A percentile compares a stretch with the other conserved stretches of the same genome.
Conservation (phyloP, 164 flowering plant genomes). For the Hamamelis virginiana region DNA sequence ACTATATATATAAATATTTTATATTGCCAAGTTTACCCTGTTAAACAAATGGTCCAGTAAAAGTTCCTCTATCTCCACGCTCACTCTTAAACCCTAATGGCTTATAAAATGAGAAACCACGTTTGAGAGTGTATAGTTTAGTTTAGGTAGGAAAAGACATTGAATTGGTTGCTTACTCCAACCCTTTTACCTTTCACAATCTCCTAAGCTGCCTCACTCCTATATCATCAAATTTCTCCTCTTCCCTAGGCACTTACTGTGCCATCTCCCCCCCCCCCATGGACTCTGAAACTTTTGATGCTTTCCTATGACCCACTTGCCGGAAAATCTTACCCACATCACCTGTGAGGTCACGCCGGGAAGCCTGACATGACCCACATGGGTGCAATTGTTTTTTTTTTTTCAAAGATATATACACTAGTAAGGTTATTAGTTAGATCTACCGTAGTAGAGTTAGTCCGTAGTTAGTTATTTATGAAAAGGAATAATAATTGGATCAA, state of each 20-base stretch:
- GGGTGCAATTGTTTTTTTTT: too few relatives aligned
- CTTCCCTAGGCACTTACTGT: conserved; percentile 40
- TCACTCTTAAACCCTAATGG: conserved; percentile 18
- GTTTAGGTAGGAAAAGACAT: conserved; percentile 21
- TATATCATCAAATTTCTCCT: conserved; percentile 41
- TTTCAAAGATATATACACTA: too few relatives aligned
- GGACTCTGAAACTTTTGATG: conserved; percentile 27
- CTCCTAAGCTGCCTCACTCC: conserved; percentile 60
- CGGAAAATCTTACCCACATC: conserved; percentile 15
- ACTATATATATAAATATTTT: too few relatives aligned
- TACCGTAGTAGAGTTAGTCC: too few relatives aligned
- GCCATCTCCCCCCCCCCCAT: not conserved
- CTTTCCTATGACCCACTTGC: conserved; percentile 10
- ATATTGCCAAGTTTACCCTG: conserved; percentile 5
- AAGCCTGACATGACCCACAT: too few relatives aligned
- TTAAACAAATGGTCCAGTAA: conserved; percentile 17
- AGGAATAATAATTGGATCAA: too few relatives aligned
- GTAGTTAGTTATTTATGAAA: too few relatives aligned
- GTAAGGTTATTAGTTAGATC: too few relatives aligned
- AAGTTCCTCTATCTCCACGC: conserved; percentile 34
- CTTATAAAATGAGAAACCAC: conserved; percentile 12
- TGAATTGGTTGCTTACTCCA: conserved; percentile 39
- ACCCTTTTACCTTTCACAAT: conserved; percentile 64
- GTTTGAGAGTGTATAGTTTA: conserved; percentile 10
- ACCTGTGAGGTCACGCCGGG: not conserved